A percentile compares a stretch with the other conserved stretches of the same genome.
Conservation (phyloP, 2,329 filamentous ascomycete species). For the Leptographium wingfieldii region DNA sequence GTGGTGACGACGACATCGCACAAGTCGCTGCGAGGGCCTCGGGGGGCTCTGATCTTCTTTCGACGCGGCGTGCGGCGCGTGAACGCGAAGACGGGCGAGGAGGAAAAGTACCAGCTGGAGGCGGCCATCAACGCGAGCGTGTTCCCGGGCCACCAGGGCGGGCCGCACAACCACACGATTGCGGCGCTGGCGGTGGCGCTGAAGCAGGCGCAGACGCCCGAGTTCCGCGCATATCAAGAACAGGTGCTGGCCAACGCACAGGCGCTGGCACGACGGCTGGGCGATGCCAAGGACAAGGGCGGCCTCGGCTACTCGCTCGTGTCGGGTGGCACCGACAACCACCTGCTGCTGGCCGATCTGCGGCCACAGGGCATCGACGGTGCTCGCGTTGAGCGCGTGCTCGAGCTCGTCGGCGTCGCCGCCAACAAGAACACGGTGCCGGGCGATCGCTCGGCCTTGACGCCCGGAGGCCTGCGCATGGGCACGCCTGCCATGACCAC, state of each 20-base stretch:
- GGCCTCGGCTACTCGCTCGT: constrained; percentile 80
- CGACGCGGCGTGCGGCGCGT: constrained; percentile 77
- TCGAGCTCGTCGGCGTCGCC: constrained; percentile 90
- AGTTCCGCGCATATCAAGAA: constrained; percentile 88
- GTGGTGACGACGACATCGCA: constrained; percentile 97
- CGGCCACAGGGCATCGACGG: constrained; percentile 83
- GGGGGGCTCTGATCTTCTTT: constrained; percentile 98
- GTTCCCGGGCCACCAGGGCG: constrained; percentile 95
- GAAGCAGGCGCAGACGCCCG: constrained; percentile 78
- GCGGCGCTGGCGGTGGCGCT: constrained; percentile 88
- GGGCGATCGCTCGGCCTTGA: constrained; percentile 84
- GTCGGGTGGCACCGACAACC: constrained; percentile 91
- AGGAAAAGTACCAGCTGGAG: constrained; percentile 83
- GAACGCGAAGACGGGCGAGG: constrained; percentile 74
- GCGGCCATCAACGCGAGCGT: constrained; percentile 90
- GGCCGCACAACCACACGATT: constrained; percentile 98
- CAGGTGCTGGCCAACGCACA: constrained; percentile 86
- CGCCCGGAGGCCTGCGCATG: constrained; percentile 85
- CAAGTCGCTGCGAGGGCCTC: constrained; percentile 89
- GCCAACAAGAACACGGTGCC: constrained; percentile 99
- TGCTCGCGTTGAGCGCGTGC: constrained; percentile 74
- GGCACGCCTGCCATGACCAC: constrained; percentile 97
- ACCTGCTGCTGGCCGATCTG: constrained; percentile 85
- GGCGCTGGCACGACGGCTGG: constrained; percentile 60
- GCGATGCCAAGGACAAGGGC: constrained; percentile 58